phyloP scores from a whole-genome alignment of 257 asterid species.

The Ophiorrhiza pumila region DNA sequence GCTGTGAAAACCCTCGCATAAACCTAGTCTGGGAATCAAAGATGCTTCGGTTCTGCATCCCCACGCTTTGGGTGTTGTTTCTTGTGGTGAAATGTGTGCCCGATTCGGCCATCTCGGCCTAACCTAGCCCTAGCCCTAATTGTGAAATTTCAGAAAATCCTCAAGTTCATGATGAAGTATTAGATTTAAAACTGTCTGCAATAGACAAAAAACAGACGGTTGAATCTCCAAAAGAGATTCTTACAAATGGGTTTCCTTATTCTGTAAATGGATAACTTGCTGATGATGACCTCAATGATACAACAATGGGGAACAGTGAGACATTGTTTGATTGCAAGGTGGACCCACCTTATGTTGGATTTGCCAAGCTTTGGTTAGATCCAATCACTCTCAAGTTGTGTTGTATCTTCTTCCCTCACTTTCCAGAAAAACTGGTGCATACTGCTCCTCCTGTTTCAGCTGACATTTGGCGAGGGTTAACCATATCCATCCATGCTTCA shows the following conservation, averaged over 20 bases:
- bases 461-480: slow-evolving; percentile 30
- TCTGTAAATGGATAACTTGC: slow-evolving; percentile 59
- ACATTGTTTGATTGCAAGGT: slow-evolving; percentile 50
- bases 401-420: slow-evolving; percentile 76
- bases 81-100: too few species aligned
- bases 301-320: slow-evolving; percentile 26
- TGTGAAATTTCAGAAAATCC: too few species aligned
- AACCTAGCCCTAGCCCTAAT: too few species aligned
- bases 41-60: too few species aligned
- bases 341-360: slow-evolving; percentile 64
- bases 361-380: slow-evolving; percentile 69
- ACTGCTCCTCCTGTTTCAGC: slow-evolving; percentile 33
- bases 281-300: slow-evolving; percentile 27
- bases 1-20: too few species aligned
- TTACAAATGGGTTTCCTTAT: slow-evolving; percentile 73
- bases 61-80: too few species aligned
- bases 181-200: slow-evolving; percentile 52
- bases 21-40: too few species aligned
- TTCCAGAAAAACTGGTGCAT: slow-evolving; percentile 57
- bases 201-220: slow-evolving; percentile 41
- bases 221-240: slow-evolving; percentile 58
- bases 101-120: too few species aligned
- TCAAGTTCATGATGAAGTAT: slow-evolving; percentile 41
- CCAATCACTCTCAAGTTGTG: slow-evolving; percentile 39
- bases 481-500: slow-evolving; percentile 59